phyloP scores from a whole-genome alignment of 257 asterid genomes.

The Hygrophila difformis region DNA sequence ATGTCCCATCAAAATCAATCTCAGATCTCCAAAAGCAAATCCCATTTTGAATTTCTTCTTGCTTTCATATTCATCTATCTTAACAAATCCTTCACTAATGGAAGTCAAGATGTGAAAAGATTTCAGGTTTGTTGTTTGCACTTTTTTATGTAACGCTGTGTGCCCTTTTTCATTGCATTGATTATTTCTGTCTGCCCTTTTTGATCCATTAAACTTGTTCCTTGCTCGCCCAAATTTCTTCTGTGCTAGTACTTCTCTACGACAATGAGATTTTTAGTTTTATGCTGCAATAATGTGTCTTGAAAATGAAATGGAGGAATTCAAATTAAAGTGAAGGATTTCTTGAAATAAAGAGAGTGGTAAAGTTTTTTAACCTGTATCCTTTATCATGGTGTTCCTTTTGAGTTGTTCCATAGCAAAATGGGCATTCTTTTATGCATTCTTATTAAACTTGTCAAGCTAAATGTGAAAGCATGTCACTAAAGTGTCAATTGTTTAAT shows the following conservation, averaged over 20 bases:
- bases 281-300: no score
- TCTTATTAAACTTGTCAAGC: not conserved
- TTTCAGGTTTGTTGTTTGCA: conserved; percentile 18
- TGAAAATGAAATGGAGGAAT: no score
- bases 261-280: not conserved
- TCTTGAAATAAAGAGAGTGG: not conserved
- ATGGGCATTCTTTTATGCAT: not conserved
- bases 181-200: conserved; percentile 7
- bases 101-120: conserved; percentile 11
- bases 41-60: conserved; percentile 13
- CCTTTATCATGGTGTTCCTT: not conserved
- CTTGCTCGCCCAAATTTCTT: conserved; percentile 15
- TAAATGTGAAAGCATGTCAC: not conserved
- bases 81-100: conserved; percentile 7
- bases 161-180: conserved; percentile 10
- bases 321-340: no score
- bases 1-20: conserved; percentile 25
- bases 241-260: conserved; percentile 12
- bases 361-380: not conserved
- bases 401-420: not conserved
- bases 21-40: conserved; percentile 27
- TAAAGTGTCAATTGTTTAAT: conserved; percentile 9
- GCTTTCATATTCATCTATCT: conserved; percentile 9
- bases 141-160: conserved; percentile 18
- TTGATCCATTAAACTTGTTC: conserved; percentile 1